Conservation (phyloP, 2,329 filamentous ascomycete genomes). For the Camillea tinctor region DNA sequence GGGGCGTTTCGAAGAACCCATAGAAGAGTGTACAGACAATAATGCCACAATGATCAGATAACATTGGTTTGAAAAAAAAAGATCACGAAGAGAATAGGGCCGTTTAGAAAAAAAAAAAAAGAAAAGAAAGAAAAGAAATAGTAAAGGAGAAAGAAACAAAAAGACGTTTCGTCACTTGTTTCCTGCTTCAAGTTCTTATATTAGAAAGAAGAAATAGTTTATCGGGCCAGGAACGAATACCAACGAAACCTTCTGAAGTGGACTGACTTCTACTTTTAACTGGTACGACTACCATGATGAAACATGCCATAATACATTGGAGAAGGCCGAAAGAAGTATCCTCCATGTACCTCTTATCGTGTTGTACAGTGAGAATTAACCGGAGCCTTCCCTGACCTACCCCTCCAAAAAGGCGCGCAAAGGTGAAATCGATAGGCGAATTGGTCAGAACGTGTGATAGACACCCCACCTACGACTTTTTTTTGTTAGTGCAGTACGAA, state of each 20-base stretch:
- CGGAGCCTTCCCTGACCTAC: background rate
- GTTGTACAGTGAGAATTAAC: slow-evolving; percentile 3
- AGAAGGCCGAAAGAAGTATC: background rate
- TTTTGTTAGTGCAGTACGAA: background rate
- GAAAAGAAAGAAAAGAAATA: too few species aligned
- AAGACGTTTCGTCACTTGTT: too few species aligned
- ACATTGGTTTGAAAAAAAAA: background rate
- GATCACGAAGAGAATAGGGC: background rate
- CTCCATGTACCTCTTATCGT: background rate
- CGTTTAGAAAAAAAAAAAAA: background rate
- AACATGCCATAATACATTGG: slow-evolving; percentile 1
- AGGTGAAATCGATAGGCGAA: background rate
- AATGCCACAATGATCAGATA: background rate
- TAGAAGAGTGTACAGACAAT: background rate
- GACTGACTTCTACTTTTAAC: background rate
- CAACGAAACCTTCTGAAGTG: background rate
- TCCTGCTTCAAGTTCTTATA: too few species aligned
- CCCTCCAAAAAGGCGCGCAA: background rate
- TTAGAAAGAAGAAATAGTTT: too few species aligned
- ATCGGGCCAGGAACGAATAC: too few species aligned
- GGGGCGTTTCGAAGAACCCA: too few species aligned
- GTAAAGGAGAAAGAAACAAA: too few species aligned
- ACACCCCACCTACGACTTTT: slow-evolving; percentile 2
- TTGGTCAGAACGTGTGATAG: background rate
- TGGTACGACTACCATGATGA: background rate